Evolutionary conservation across 352 stramenopile genomes (phyloP).

Genomic region (Phytopythium oedochilum): DNA sequence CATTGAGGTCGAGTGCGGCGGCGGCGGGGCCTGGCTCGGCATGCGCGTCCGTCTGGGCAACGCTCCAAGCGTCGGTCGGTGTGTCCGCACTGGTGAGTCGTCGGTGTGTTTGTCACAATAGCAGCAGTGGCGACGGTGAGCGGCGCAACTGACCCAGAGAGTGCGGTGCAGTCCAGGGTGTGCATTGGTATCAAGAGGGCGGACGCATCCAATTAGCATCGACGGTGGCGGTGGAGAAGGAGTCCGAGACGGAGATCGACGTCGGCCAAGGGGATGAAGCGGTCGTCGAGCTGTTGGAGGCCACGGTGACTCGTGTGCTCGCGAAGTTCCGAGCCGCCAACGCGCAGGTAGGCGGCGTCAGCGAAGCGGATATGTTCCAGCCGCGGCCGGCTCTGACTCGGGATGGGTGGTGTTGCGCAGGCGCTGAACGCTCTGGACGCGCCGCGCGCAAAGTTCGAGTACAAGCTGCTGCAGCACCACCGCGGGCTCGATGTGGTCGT

Average conservation of each 20-base stretch:
- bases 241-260: not conserved
- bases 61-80: slow-evolving; percentile 2
- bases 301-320: slow-evolving; percentile 7
- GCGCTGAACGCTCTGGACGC: not conserved
- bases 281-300: not conserved
- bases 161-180: slow-evolving; percentile 25
- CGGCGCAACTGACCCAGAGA: no score
- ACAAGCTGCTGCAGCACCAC: slow-evolving; percentile 37
- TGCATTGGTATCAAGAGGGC: slow-evolving; percentile 11
- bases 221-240: not conserved
- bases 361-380: not conserved
- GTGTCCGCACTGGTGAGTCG: slow-evolving; percentile 14
- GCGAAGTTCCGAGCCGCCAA: slow-evolving; percentile 16
- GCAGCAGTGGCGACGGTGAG: not conserved
- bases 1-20: slow-evolving; percentile 22
- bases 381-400: not conserved
- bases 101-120: no score
- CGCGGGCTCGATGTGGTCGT: slow-evolving; percentile 26
- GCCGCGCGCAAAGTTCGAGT: slow-evolving; percentile 32
- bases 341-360: slow-evolving; percentile 18
- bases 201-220: not conserved
- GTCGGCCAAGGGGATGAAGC: not conserved
- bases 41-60: slow-evolving; percentile 20
- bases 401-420: slow-evolving; percentile 9
- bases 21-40: slow-evolving; percentile 14